phyloP scores from a whole-genome alignment of 768 basidiomycete genomes.

The Suillus decipiens region DNA sequence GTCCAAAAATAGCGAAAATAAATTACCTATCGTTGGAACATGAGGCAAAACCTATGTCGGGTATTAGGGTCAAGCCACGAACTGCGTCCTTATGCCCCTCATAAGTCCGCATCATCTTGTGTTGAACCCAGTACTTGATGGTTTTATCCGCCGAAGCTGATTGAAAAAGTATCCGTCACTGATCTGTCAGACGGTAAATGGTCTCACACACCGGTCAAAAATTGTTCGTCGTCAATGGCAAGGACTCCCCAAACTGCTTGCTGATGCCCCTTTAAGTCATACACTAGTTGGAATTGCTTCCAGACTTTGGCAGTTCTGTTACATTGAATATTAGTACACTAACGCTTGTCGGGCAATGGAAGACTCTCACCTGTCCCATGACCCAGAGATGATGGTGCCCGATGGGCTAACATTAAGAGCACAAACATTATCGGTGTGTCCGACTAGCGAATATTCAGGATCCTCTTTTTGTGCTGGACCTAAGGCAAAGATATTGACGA shows the following conservation, averaged over 20 bases:
- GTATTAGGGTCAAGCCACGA: conserved; percentile 76
- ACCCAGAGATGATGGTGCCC: conserved; percentile 87
- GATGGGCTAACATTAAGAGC: conserved; percentile 68
- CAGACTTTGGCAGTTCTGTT: conserved; percentile 92
- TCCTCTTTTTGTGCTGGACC: conserved; percentile 57
- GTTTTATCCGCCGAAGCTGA: conserved; percentile 93
- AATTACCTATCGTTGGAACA: conserved; percentile 91
- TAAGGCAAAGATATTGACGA: conserved; percentile 82
- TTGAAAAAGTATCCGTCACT: conserved; percentile 15
- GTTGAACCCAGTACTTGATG: conserved; percentile 84
- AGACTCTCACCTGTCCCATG: conserved; percentile 86
- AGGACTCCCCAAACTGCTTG: conserved; percentile 95
- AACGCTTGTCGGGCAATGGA: conserved; percentile 1
- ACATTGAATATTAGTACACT: neutral
- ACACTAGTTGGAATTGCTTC: conserved; percentile 71
- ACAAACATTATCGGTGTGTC: conserved; percentile 91
- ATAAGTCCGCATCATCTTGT: conserved; percentile 75
- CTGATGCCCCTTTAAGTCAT: conserved; percentile 82
- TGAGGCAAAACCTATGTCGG: conserved; percentile 91
- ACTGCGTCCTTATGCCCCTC: conserved; percentile 91
- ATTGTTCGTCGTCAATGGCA: conserved; percentile 72
- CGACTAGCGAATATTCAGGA: conserved; percentile 80
- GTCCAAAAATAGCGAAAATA: neutral
- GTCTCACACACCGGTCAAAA: conserved; percentile 71
- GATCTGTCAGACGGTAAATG: neutral